Evolutionary conservation across 345 rosid species (phyloP).

Genomic region (Punica granatum): DNA sequence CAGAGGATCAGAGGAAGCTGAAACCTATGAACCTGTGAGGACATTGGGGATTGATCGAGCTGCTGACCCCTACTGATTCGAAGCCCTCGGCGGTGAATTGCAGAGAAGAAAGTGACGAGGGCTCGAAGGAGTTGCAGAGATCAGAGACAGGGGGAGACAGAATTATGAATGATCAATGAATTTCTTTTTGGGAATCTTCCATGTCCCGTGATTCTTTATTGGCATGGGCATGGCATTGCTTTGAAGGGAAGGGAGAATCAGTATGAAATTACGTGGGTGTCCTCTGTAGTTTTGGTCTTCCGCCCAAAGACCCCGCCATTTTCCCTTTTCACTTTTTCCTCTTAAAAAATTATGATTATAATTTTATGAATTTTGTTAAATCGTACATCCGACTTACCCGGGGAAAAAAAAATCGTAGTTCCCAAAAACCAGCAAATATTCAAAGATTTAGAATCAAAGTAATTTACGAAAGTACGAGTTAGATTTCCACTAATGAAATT

Average conservation of each 20-base stretch:
- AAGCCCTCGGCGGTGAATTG: not conserved
- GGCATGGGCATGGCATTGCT: not conserved
- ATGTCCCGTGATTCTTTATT: not conserved
- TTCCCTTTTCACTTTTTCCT: not conserved
- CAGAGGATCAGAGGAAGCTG: not conserved
- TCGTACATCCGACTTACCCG: no score
- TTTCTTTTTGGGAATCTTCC: not conserved
- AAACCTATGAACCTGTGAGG: not conserved
- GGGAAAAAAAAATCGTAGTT: no score
- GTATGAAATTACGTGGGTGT: not conserved
- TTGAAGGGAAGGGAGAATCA: not conserved
- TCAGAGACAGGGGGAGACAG: not conserved
- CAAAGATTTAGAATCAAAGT: no score
- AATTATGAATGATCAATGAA: not conserved
- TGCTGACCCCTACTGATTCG: not conserved
- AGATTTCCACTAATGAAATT: no score
- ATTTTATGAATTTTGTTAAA: not conserved
- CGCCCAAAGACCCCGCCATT: not conserved
- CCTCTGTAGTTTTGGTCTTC: not conserved
- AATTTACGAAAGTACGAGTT: no score
- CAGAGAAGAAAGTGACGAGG: not conserved
- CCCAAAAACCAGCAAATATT: no score
- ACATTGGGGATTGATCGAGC: not conserved
- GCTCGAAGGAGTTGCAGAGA: not conserved
- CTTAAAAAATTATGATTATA: not conserved